phyloP scores from a whole-genome alignment of 179 eudicot genomes.

The Beta corolliflora region DNA sequence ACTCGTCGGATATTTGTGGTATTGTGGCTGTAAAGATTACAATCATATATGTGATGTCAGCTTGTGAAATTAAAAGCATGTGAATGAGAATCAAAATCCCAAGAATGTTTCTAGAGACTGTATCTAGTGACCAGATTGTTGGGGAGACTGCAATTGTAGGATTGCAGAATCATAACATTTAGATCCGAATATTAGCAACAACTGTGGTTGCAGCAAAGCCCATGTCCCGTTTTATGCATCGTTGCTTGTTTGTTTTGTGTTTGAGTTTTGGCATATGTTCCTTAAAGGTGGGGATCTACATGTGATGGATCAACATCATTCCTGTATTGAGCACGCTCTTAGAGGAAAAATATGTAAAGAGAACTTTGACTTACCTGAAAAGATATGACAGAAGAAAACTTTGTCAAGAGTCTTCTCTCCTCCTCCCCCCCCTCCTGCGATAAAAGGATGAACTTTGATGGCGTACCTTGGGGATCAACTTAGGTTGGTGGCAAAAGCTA shows the following conservation, averaged over 20 bases:
- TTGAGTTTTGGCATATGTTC: not conserved
- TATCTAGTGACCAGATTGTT: not conserved
- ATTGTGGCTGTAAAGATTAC: not conserved
- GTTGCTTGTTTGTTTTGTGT: not conserved
- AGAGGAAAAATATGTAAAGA: not conserved
- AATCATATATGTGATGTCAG: not conserved
- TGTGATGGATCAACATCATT: not conserved
- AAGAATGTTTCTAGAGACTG: not conserved
- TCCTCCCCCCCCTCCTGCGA: not conserved
- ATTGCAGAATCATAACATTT: not conserved
- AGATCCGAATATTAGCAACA: not conserved
- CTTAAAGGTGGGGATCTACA: not conserved
- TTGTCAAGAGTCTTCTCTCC: not conserved
- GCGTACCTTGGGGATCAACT: not conserved
- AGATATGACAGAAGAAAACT: no score
- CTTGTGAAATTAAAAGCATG: not conserved
- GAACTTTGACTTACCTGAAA: not conserved
- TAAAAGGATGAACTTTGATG: not conserved
- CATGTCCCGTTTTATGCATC: not conserved
- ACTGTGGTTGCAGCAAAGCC: not conserved
- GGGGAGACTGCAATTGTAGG: not conserved
- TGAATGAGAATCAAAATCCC: not conserved
- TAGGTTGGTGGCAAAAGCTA: not conserved
- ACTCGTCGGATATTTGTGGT: not conserved
- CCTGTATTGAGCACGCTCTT: not conserved